Conservation (phyloP, 768 basidiomycete genomes). For the Cystofilobasidium bisporidii region DNA sequence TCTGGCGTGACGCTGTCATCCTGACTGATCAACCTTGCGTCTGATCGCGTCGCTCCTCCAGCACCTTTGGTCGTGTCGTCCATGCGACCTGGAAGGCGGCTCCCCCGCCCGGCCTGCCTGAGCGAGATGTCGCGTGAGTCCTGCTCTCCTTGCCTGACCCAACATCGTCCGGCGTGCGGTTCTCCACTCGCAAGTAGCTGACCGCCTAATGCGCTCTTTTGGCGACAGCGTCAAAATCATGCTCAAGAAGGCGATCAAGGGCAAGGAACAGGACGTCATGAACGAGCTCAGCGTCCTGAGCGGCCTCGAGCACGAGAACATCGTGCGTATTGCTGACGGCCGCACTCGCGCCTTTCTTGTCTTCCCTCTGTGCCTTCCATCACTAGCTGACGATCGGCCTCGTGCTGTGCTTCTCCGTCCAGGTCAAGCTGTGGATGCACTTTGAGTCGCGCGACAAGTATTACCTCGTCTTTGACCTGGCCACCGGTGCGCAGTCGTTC, state of each 20-base stretch:
- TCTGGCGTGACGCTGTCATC: no score
- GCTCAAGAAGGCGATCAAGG: conserved; percentile 83
- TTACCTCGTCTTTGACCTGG: conserved; percentile 91
- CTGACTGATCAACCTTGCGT: no score
- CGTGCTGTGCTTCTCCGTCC: not conserved
- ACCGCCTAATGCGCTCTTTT: conserved; percentile 9
- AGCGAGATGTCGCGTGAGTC: conserved; percentile 38
- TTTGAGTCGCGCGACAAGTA: conserved; percentile 43
- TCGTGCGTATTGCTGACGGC: conserved; percentile 50
- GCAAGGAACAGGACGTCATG: conserved; percentile 79
- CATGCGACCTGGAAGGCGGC: conserved; percentile 46
- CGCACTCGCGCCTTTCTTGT: no score
- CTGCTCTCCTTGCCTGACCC: not conserved
- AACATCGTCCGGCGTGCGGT: no score
- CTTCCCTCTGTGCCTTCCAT: not conserved
- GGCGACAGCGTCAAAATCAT: conserved; percentile 57
- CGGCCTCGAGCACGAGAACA: conserved; percentile 80
- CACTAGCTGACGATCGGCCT: no score
- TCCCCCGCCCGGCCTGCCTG: conserved; percentile 32
- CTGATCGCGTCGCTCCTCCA: not conserved
- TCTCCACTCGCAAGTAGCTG: conserved; percentile 30
- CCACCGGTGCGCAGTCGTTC: conserved; percentile 48
- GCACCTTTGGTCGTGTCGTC: conserved; percentile 47
- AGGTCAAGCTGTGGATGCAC: conserved; percentile 90
- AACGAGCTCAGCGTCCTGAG: conserved; percentile 78